These are phyloP conservation scores for Juncus effusus DNA, from an alignment of 176 grass and related monocot genomes.

Conservation along the genomic window DNA sequence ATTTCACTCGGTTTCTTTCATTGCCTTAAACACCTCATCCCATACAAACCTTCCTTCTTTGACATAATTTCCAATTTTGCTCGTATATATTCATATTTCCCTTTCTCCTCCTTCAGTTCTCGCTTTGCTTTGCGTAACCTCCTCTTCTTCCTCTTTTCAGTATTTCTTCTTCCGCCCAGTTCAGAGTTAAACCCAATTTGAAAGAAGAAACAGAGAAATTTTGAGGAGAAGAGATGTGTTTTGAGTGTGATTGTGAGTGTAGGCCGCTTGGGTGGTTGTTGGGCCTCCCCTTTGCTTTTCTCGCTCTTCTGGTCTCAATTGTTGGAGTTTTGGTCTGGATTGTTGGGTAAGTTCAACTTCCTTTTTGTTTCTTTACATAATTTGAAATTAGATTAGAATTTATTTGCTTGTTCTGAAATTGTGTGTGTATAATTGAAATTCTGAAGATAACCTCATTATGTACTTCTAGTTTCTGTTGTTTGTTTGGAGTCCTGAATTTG, in stretches of 20 bases:
- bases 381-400: no score
- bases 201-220: neutral
- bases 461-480: no score
- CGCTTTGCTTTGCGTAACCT: neutral
- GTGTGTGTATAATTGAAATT: no score
- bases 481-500: no score
- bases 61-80: constrained; percentile 8
- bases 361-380: neutral
- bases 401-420: no score
- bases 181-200: neutral
- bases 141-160: neutral
- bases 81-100: constrained; percentile 2
- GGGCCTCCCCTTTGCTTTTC: constrained; percentile 37
- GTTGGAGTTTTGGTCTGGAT: constrained; percentile 39
- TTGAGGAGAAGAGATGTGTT: constrained; percentile 27
- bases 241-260: constrained; percentile 35
- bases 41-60: constrained; percentile 4
- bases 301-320: constrained; percentile 29
- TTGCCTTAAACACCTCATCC: neutral
- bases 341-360: constrained; percentile 32
- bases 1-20: no score
- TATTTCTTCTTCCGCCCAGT: neutral
- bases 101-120: neutral
- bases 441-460: no score
- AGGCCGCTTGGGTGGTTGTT: constrained; percentile 31